Conservation (phyloP, 2,329 filamentous ascomycete genomes). For the Thyridium curvatum region DNA sequence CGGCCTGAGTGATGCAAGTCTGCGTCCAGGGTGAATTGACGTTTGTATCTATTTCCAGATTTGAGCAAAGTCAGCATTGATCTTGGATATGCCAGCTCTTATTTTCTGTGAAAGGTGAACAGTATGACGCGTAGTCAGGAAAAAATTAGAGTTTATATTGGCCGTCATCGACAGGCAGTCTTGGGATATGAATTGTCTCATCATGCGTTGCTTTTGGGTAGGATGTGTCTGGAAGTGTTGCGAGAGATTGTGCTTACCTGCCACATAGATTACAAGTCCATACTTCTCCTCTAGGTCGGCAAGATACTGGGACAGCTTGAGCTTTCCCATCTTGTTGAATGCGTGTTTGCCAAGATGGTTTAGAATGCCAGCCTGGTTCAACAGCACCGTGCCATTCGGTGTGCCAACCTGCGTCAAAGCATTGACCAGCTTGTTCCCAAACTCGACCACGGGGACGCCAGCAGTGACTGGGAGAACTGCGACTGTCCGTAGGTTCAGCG, state of each 20-base stretch:
- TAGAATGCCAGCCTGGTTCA: conserved; percentile 89
- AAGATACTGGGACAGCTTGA: conserved; percentile 92
- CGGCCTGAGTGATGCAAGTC: conserved; percentile 93
- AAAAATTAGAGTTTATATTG: conserved; percentile 62
- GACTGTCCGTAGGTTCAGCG: conserved; percentile 86
- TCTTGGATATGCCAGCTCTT: background rate
- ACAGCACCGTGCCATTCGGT: conserved; percentile 80
- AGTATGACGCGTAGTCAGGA: conserved; percentile 39
- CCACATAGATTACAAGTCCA: conserved; percentile 89
- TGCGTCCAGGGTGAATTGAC: conserved; percentile 98
- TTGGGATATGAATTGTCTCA: conserved; percentile 43
- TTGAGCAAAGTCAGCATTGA: conserved; percentile 6
- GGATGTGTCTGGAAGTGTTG: background rate
- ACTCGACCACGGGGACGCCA: conserved; percentile 91
- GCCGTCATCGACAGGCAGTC: conserved; percentile 46
- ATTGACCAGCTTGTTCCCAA: conserved; percentile 81
- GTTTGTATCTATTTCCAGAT: conserved; percentile 66
- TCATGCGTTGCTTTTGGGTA: conserved; percentile 27
- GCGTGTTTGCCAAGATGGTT: conserved; percentile 94
- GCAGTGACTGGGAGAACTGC: conserved; percentile 85
- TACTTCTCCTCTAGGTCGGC: conserved; percentile 97
- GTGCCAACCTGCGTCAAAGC: conserved; percentile 86
- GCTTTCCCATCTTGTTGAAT: conserved; percentile 94
- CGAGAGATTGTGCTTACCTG: conserved; percentile 43
- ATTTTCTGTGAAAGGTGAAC: background rate